Base-by-base conservation (phyloP, 805 yeast species). In the Spathaspora gorwiae region DNA sequence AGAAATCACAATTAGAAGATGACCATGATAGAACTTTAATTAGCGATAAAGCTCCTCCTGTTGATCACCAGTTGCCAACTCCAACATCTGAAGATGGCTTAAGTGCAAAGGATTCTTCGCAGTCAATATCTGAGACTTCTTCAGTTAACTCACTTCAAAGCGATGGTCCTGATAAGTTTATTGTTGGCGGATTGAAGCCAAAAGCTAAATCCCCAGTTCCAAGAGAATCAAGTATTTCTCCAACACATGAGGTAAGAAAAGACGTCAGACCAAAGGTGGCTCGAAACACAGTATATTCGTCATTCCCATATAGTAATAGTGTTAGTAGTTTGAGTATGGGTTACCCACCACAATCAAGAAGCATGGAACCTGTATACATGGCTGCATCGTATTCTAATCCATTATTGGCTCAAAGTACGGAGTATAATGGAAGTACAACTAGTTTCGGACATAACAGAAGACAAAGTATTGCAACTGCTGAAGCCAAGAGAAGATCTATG, bases 91-190 rank as follows among this genome's bases (percentile, higher is more conserved):
- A 37, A 13, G 39, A 31, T 13, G 37, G 13, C 10, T 35, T 47
- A 31, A 27, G 31, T 14, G 39, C 47, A 26, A 40, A 39, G 5
- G 44, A 47, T 11, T 44, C 55, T 5, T 29, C 32, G 12, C 3
- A 3, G 3, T 26, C 40, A 13, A 40, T 44, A 4, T 54, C 58
- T 4, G 44, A 37, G 48, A 49, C 50, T 7, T 65, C 70, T 2
- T 43, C 49, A 9, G 55, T 49, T 50, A 55, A 57, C 44, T 64
- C 70, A 9, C 56, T 66, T 45, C 66, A 64, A 46, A 63, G 70
- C 45, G 65, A 42, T 31, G 46, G 47, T 13, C 37, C 50, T 12
- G 42, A 32, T 7, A 47, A 38, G 29, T 41, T 47, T 24, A 27
- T 26, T 6, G 49, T 46, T 13, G 46, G 45, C 1, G 41, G 11